These are phyloP conservation scores for Adansonia grandidieri DNA, from an alignment of 441 rosid genomes.

Conservation along the genomic window DNA sequence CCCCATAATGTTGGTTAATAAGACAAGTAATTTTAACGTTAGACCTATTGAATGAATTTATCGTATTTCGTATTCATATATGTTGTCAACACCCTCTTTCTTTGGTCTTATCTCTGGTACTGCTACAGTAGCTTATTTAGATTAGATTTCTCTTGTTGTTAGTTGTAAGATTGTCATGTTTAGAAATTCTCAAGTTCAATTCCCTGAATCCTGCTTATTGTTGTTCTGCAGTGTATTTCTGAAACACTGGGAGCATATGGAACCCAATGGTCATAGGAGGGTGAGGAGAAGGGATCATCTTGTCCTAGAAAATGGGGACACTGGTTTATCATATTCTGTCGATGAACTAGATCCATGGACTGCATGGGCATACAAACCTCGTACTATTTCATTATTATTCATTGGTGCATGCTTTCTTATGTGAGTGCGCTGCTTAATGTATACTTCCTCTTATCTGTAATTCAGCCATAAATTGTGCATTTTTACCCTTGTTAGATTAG, in stretches of 20 bases:
- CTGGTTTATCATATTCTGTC: slow-evolving; percentile 33
- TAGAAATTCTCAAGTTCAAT: neutral
- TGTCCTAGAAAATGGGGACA: slow-evolving; percentile 60
- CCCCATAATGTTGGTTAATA: neutral
- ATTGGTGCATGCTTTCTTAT: slow-evolving; percentile 93
- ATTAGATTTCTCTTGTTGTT: neutral
- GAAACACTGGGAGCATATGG: slow-evolving; percentile 50
- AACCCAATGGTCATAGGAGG: slow-evolving; percentile 62
- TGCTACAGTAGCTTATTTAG: neutral
- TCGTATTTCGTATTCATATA: slow-evolving; percentile 5
- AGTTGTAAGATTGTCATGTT: neutral
- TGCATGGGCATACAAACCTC: slow-evolving; percentile 99
- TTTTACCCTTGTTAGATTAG: neutral
- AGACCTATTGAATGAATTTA: neutral
- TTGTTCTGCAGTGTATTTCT: slow-evolving; percentile 12
- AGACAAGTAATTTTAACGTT: neutral
- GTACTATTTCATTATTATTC: slow-evolving; percentile 80
- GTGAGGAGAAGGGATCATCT: slow-evolving; percentile 51
- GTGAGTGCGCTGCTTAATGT: slow-evolving; percentile 51
- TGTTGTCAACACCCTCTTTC: neutral
- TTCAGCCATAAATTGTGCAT: neutral
- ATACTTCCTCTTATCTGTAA: slow-evolving; percentile 1
- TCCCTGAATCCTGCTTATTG: neutral
- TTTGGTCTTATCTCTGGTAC: neutral
- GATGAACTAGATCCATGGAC: slow-evolving; percentile 97